Evolutionary conservation across 805 yeast genomes (phyloP), one percentile per base, ranked within the genome.

Genomic region (Tetrapisispora nanseiensis): DNA sequence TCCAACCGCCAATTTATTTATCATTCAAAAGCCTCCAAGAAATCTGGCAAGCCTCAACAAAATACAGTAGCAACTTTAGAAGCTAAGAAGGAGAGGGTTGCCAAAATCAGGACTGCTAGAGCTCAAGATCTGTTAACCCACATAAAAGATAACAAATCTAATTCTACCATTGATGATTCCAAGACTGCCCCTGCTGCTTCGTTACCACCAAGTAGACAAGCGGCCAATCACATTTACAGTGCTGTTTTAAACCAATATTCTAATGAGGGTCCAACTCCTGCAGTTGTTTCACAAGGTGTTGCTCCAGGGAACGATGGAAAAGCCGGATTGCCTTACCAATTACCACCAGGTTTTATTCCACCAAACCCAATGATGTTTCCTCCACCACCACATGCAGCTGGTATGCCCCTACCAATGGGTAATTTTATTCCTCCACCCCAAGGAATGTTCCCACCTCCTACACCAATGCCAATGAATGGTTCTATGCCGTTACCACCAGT

Each of bases 1-100:
- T 71, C 90, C 4, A 66, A 76, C 52, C 75, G 74, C 47, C 95
- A 90, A 59, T 75, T 85, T 52, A 76, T 84, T 31, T 84, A 73
- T 59, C 89, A 83, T 52, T 76, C 87, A 3, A 75, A 75, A 52
- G 82, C 84, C 10, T 76, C 87, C 6, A 56, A 57, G 45, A 50
- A 54, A 30, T 54, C 56, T 13, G 57, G 63, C 58, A 37, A 51
- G 61, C 16, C 63, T 27, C 49, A 64, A 39, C 59, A 61, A 50
- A 57, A 57, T 43, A 54, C 51, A 24, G 47, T 41, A 35, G 34
- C 29, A 31, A 42, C 33, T 16, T 32, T 33, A 4, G 28, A 42
- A 32, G 40, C 37, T 10, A 29, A 37, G 3, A 35, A 39, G 21
- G 46, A 39, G 15, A 34, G 43, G 13, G 42, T 23, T 26, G 36